A percentile compares a stretch with the other conserved stretches of the same genome.
Conservation (phyloP, 305 asterid species). For the Fraxinus latifolia region DNA sequence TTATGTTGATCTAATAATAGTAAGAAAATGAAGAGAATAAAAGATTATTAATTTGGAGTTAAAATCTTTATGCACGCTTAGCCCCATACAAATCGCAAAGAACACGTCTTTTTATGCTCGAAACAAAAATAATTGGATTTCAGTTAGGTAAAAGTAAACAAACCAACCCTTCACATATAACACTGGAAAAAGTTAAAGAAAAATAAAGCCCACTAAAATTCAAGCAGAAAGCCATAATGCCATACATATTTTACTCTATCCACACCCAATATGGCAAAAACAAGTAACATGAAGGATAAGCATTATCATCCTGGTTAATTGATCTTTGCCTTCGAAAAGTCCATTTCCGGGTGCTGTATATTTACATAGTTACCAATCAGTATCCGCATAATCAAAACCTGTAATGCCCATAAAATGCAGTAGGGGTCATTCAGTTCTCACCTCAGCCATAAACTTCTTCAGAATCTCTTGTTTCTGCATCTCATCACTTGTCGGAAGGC, state of each 20-base stretch:
- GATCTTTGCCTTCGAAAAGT: slow-evolving; percentile 60
- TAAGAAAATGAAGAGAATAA: no score
- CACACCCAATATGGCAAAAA: neutral
- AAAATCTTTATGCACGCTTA: neutral
- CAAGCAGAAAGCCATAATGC: neutral
- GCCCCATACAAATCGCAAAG: neutral
- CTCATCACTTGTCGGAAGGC: slow-evolving; percentile 80
- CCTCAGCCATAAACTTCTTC: slow-evolving; percentile 89
- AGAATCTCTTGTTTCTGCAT: slow-evolving; percentile 66
- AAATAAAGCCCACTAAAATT: neutral
- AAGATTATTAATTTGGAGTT: neutral
- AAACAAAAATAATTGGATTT: neutral
- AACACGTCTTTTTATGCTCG: neutral
- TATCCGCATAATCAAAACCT: neutral
- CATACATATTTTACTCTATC: neutral
- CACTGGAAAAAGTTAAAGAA: neutral
- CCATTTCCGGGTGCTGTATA: slow-evolving; percentile 82
- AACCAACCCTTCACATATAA: neutral
- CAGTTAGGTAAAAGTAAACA: neutral
- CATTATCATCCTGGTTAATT: slow-evolving; percentile 18
- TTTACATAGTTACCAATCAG: neutral
- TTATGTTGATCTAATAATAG: no score
- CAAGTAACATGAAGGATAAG: neutral
- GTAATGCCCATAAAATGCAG: neutral
- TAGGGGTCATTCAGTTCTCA: slow-evolving; percentile 12